These are phyloP conservation scores for Gossypium lobatum DNA, from an alignment of 441 rosid species.

Conservation along the genomic window DNA sequence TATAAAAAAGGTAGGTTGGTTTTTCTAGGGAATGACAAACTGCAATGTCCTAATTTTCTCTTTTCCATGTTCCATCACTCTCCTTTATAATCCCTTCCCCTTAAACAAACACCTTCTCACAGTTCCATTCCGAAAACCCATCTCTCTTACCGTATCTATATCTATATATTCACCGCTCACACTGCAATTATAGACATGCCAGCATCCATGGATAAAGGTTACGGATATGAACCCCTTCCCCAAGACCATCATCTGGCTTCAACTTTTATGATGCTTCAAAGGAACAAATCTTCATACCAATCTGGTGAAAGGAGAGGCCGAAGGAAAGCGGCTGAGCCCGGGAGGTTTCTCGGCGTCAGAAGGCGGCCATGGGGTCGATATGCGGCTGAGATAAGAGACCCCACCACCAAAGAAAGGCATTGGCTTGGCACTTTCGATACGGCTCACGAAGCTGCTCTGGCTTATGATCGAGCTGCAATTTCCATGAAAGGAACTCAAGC, in stretches of 20 bases:
- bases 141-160: background rate
- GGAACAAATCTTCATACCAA: slow-evolving; percentile 41
- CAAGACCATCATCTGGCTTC: slow-evolving; percentile 35
- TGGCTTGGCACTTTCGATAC: background rate
- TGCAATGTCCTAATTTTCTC: slow-evolving; percentile 11
- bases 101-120: background rate
- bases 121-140: background rate
- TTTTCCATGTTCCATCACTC: slow-evolving; percentile 24
- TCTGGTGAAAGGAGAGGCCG: slow-evolving; percentile 69
- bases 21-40: slow-evolving; percentile 25
- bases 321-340: slow-evolving; percentile 77
- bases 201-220: slow-evolving; percentile 34
- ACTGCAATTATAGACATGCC: slow-evolving; percentile 26
- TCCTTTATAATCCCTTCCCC: slow-evolving; percentile 24
- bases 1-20: slow-evolving; percentile 16
- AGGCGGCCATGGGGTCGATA: slow-evolving; percentile 93
- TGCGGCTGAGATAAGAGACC: slow-evolving; percentile 93
- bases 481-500: slow-evolving; percentile 2
- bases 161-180: background rate
- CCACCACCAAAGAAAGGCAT: slow-evolving; percentile 73
- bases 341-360: slow-evolving; percentile 80
- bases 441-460: background rate
- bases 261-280: slow-evolving; percentile 38
- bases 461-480: background rate
- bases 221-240: slow-evolving; percentile 22